These are phyloP conservation scores for Pyrenophora graminea DNA, from an alignment of 2,329 filamentous ascomycete species.

Conservation along the genomic window DNA sequence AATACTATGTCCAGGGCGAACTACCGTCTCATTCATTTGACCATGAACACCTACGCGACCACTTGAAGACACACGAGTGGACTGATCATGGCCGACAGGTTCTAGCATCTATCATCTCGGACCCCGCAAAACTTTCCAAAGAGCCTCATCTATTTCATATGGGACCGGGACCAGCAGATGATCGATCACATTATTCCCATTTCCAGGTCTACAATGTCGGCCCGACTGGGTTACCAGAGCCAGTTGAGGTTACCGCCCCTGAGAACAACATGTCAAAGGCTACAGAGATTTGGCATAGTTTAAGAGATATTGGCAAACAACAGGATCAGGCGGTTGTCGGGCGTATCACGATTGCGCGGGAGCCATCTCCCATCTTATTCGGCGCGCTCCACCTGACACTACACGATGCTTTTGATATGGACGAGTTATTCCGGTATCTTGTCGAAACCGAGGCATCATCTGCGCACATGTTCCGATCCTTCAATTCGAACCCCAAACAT, in stretches of 20 bases:
- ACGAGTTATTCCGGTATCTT: conserved; percentile 61
- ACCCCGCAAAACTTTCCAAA: conserved; percentile 50
- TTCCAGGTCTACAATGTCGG: conserved; percentile 64
- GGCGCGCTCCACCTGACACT: conserved; percentile 64
- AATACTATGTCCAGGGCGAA: conserved; percentile 46
- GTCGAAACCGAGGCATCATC: conserved; percentile 52
- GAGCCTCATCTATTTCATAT: conserved; percentile 51
- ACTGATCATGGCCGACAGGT: conserved; percentile 48
- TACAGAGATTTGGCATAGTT: conserved; percentile 37
- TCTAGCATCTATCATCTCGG: conserved; percentile 50
- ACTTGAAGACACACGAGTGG: conserved; percentile 52
- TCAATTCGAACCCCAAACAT: conserved; percentile 50
- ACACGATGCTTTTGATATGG: conserved; percentile 63
- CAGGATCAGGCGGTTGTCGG: conserved; percentile 55
- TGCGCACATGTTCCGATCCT: conserved; percentile 59
- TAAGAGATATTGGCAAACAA: conserved; percentile 43
- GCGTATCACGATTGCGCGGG: conserved; percentile 64
- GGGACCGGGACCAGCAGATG: conserved; percentile 48
- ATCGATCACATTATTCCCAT: conserved; percentile 52
- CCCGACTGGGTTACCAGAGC: conserved; percentile 50
- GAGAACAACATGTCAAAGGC: conserved; percentile 44
- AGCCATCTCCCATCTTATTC: conserved; percentile 64
- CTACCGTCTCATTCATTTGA: conserved; percentile 48
- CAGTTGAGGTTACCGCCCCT: conserved; percentile 40
- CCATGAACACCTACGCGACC: conserved; percentile 51